Conservation (phyloP, 768 basidiomycete genomes). For the Auriscalpium microsporum region DNA sequence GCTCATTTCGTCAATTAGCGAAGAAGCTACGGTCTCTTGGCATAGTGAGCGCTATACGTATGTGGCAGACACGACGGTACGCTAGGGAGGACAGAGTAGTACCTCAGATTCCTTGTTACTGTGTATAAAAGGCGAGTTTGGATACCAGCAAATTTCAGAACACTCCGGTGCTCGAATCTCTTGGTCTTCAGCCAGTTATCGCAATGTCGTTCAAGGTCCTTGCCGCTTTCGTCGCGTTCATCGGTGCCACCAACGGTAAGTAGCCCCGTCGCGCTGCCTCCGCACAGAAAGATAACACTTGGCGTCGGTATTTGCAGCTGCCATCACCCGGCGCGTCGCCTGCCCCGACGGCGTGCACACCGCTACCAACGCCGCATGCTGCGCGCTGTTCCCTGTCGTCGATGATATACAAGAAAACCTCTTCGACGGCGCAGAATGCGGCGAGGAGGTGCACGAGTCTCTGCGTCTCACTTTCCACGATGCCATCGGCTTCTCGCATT, state of each 20-base stretch:
- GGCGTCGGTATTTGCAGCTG: constrained; percentile 5
- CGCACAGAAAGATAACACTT: background rate
- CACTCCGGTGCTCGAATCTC: too few species aligned
- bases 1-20: too few species aligned
- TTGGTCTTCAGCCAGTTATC: background rate
- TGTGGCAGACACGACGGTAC: too few species aligned
- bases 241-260: constrained; percentile 11
- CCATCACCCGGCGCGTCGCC: constrained; percentile 16
- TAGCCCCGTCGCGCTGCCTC: too few species aligned
- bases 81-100: too few species aligned
- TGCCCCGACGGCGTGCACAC: constrained; percentile 23
- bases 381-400: constrained; percentile 23
- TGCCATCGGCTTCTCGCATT: constrained; percentile 13
- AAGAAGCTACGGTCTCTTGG: too few species aligned
- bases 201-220: constrained; percentile 19
- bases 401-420: constrained; percentile 23
- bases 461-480: constrained; percentile 23
- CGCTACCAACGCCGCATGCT: constrained; percentile 23
- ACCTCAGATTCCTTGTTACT: too few species aligned
- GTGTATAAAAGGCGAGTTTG: too few species aligned
- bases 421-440: constrained; percentile 22
- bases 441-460: constrained; percentile 23
- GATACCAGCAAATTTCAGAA: too few species aligned
- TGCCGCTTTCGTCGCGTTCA: constrained; percentile 9
- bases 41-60: too few species aligned